Conservation (phyloP, 345 rosid genomes). For the Gossypium stocksii region DNA sequence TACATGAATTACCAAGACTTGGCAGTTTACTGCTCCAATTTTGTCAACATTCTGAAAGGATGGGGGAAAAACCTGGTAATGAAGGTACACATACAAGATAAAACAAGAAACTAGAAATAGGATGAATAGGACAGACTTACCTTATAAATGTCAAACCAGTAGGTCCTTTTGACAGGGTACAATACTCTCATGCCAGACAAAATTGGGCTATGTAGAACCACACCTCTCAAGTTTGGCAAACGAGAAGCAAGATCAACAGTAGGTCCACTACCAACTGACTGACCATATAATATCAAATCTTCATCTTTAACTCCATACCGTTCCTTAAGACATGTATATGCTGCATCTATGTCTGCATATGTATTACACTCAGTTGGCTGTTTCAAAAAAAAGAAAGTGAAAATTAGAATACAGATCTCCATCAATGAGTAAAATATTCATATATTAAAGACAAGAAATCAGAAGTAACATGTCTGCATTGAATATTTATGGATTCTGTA, state of each 20-base stretch:
- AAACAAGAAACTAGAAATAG: conserved; percentile 7
- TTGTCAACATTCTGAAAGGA: conserved; percentile 83
- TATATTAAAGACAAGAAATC: background rate
- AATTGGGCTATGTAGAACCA: conserved; percentile 83
- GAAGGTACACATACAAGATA: background rate
- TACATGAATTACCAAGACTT: conserved; percentile 83
- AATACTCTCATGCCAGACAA: conserved; percentile 90
- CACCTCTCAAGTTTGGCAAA: conserved; percentile 68
- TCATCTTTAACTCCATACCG: conserved; percentile 83
- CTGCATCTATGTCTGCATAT: conserved; percentile 86
- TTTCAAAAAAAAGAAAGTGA: conserved; percentile 25
- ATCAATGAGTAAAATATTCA: background rate
- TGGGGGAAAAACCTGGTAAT: background rate
- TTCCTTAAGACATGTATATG: conserved; percentile 78
- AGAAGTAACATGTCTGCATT: background rate
- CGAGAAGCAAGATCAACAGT: conserved; percentile 92
- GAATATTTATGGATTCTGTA: background rate
- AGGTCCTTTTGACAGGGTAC: conserved; percentile 86
- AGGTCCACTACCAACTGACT: conserved; percentile 98
- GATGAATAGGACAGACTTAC: conserved; percentile 25
- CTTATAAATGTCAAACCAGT: conserved; percentile 97
- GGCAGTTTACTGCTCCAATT: conserved; percentile 68
- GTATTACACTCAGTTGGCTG: conserved; percentile 97
- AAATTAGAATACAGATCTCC: background rate
- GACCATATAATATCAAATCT: conserved; percentile 82